Base-by-base conservation (phyloP, 2,329 filamentous ascomycete species). In the Diaporthe caulivora region DNA sequence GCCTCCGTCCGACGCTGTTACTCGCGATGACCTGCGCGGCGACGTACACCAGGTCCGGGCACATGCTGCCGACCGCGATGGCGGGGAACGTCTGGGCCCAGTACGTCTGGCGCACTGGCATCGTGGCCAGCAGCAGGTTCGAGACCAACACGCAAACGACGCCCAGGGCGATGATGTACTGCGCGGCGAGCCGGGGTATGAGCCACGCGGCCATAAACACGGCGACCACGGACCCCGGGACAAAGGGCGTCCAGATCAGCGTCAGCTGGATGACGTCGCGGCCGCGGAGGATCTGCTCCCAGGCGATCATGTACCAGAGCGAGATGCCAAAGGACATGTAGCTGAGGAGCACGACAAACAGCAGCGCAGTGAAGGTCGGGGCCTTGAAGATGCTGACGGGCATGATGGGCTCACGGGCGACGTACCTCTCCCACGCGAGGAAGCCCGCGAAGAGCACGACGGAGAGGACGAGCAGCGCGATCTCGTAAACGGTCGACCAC, bases 21-120 rank as follows among this genome's bases (percentile, higher is more conserved):
- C 87, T 89, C 0, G 87, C 86, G 70, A 89, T 87, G 6, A 90
- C 86, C 73, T 89, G 86, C 0, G 86, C 86, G 0, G 86, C 86
- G 0, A 86, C 85, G 70, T 85, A 88, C 7, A 87, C 82, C 2
- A 89, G 83, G 73, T 89, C 87, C 0, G 86, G 86, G 40, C 84
- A 86, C 76, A 85, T 76, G 2, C 80, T 77, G 7, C 76, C 76
- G 1, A 84, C 37, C 0, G 83, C 1, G 4, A 76, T 76, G 34
- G 83, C 80, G 0, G 83, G 85, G 65, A 89, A 88, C 0, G 79
- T 75, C 71, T 84, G 82, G 4, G 80, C 80, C 85, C 84, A 87
- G 76, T 82, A 89, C 0, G 78, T 82, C 74, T 87, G 85, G 1
- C 86, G 80, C 8, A 80, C 78, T 0, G 86, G 86, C 79, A 87